These are phyloP conservation scores for Domatiomyces catenatus DNA, from an alignment of 2,329 filamentous ascomycete genomes.

Conservation along the genomic window DNA sequence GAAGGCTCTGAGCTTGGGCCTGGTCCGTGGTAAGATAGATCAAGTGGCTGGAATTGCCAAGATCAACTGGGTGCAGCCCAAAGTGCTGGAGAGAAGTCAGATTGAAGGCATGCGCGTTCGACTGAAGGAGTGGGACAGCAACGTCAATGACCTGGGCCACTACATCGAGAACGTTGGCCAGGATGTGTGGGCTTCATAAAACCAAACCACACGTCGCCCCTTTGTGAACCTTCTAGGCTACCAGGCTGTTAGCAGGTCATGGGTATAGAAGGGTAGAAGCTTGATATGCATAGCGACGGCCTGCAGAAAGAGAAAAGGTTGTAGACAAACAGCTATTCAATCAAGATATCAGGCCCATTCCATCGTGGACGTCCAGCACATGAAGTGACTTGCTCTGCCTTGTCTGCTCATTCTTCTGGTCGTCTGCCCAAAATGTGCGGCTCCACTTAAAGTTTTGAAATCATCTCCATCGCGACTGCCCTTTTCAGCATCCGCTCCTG, in stretches of 20 bases:
- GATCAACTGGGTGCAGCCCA: conserved; percentile 98
- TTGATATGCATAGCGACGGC: conserved; percentile 11
- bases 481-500: neutral
- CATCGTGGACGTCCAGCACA: neutral
- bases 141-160: conserved; percentile 88
- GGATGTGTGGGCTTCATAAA: conserved; percentile 79
- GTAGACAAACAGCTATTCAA: neutral
- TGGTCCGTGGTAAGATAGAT: conserved; percentile 84
- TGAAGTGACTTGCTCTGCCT: no score
- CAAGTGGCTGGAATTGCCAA: conserved; percentile 87
- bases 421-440: neutral
- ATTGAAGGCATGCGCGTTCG: conserved; percentile 82
- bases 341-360: neutral
- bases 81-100: conserved; percentile 89
- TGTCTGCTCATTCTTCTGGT: neutral
- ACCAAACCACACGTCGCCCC: no score
- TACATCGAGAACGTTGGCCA: conserved; percentile 91
- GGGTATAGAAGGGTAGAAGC: neutral
- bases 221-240: no score
- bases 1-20: conserved; percentile 90
- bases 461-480: neutral
- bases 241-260: no score
- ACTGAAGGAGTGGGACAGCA: conserved; percentile 86
- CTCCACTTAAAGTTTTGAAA: neutral
- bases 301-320: conserved; percentile 2